Base-by-base conservation (phyloP, 2,329 filamentous ascomycete species). In the Davidsoniella australis region DNA sequence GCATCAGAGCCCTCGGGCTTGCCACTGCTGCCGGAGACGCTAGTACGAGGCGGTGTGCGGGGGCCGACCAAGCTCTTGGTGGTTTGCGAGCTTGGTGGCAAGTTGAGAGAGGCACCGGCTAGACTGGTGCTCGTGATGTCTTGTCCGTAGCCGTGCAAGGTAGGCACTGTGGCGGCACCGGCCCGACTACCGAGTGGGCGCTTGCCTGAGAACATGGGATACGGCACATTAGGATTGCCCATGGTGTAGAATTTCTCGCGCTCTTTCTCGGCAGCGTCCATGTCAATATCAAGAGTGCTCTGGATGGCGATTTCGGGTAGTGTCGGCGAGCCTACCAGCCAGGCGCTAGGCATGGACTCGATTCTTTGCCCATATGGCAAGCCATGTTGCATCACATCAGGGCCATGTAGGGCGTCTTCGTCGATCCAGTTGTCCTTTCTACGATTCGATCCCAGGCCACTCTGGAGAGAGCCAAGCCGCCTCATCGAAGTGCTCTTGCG, bases 1-100 rank as follows among this genome's bases (percentile, higher is more conserved):
- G 66, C 64, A 54, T 75, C 72, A 0, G 70, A 26, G 38, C 24
- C 41, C 41, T 20, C 18, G 12, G 18, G 23, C 47, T 48, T n/a
- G 24, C 16, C 4, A n/a, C 17, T 14, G 24, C 41, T 33, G 2
- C 40, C 12, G 16, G 16, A 17, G 6, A 16, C 29, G n/a, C 20
- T 41, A 24, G 39, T 16, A 10, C 24, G 45, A n/a, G 44, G 42
- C 7, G 44, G 44, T 10, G 49, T 47, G 5, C 40, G 40, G 2
- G 49, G 49, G 5, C 43, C 41, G 4, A 44, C 42, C 5, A 47
- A 4, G 5, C 39, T 16, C 8, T 29, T 23, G 20, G 18, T 42
- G 16, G 20, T 16, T 12, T 12, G 29, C 12, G 29, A 33, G 12
- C 29, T 33, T 9, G 29, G 29, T 4, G 29, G 29, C 12, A 33